Conservation (phyloP, 257 asterid species). For the Penstemon eatonii region DNA sequence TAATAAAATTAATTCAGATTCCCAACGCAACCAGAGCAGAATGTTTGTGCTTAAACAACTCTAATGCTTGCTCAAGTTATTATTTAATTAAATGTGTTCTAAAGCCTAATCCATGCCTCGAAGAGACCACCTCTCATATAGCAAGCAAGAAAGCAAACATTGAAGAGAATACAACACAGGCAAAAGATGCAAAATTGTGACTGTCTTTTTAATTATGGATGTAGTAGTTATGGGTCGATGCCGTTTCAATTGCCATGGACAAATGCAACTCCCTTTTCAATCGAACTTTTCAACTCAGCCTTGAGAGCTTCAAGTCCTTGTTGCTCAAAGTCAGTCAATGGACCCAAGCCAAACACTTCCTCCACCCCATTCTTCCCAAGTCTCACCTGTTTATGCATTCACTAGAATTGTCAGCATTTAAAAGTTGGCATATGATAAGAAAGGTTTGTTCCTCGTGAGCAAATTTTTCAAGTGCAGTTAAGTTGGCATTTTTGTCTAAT, state of each 20-base stretch:
- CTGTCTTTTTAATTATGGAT: not conserved
- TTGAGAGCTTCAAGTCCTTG: constrained; percentile 64
- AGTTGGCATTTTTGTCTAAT: no score
- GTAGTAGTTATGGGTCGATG: not conserved
- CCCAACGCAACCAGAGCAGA: not conserved
- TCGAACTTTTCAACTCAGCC: constrained; percentile 56
- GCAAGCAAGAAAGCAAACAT: not conserved
- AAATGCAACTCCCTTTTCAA: constrained; percentile 64
- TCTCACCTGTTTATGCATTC: constrained; percentile 45
- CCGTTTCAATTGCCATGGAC: constrained; percentile 37
- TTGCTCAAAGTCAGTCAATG: constrained; percentile 55
- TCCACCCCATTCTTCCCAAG: constrained; percentile 71
- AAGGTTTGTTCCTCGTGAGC: no score
- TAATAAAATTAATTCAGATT: not conserved
- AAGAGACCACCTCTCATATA: not conserved
- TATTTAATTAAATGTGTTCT: constrained; percentile 6
- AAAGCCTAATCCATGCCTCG: not conserved
- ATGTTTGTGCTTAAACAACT: not conserved
- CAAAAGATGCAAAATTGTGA: constrained; percentile 13
- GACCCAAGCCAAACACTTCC: constrained; percentile 59
- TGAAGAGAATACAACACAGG: not conserved
- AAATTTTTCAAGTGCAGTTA: no score
- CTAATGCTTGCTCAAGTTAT: not conserved
- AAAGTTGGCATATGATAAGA: not conserved
- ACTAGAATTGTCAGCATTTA: not conserved